Percentiles rank a stretch among this genome's conserved stretches.
phyloP scores from a whole-genome alignment of 768 basidiomycete genomes.

The Mycena pura region DNA sequence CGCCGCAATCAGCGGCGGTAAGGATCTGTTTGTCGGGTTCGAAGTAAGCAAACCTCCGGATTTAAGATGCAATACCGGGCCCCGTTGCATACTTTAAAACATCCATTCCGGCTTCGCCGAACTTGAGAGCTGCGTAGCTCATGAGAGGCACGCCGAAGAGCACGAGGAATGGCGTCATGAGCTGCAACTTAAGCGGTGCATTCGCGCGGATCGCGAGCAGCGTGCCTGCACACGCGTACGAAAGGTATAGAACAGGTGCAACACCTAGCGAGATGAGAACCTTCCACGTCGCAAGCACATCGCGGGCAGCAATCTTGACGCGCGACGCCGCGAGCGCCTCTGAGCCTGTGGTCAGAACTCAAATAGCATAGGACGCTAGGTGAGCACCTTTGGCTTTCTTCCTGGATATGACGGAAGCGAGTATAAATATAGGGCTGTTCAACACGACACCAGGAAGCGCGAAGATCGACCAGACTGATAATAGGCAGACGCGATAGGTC shows the following conservation, averaged over 20 bases:
- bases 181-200: conserved; percentile 64
- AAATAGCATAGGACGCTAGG: background rate
- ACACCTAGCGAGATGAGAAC: conserved; percentile 92
- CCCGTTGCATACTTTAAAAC: conserved; percentile 60
- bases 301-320: conserved; percentile 94
- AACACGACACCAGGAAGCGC: conserved; percentile 91
- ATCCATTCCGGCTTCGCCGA: conserved; percentile 97
- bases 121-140: conserved; percentile 93
- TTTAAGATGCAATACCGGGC: background rate
- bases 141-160: conserved; percentile 81
- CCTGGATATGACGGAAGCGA: conserved; percentile 87
- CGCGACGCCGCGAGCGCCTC: conserved; percentile 95
- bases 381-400: conserved; percentile 83
- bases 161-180: conserved; percentile 82
- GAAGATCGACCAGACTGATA: conserved; percentile 81
- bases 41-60: background rate
- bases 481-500: conserved; percentile 78
- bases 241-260: conserved; percentile 82
- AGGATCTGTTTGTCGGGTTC: conserved; percentile 50
- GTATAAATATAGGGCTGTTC: conserved; percentile 92
- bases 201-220: conserved; percentile 72
- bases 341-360: conserved; percentile 36
- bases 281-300: conserved; percentile 98
- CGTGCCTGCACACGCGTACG: conserved; percentile 85
- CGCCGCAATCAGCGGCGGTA: conserved; percentile 88